Conservation (phyloP, 371 early-diverging fungal species). For the Conidiobolus incongruus region DNA sequence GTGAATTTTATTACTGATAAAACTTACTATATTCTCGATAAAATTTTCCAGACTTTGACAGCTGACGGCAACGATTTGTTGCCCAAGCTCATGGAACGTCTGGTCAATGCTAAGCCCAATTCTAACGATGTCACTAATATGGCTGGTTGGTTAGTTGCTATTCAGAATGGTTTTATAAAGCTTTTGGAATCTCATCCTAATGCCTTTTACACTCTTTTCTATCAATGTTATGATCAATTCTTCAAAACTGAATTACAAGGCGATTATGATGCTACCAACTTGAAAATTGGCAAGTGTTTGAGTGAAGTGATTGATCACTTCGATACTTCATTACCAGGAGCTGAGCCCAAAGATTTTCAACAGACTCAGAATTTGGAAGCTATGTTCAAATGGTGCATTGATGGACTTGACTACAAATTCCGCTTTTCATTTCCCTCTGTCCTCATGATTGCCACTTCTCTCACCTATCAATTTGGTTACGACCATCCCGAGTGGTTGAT, state of each 20-base stretch:
- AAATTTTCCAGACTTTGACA: not conserved
- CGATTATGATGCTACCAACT: constrained; percentile 25
- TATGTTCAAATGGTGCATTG: constrained; percentile 24
- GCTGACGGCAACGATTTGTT: constrained; percentile 4
- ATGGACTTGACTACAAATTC: constrained; percentile 47
- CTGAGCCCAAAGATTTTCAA: constrained; percentile 2
- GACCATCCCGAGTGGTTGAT: constrained; percentile 36
- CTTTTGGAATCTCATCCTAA: constrained; percentile 14
- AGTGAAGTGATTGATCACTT: constrained; percentile 17
- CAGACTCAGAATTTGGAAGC: constrained; percentile 13
- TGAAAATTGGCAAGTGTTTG: constrained; percentile 35
- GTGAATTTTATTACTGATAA: constrained; percentile 58
- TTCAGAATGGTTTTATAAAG: constrained; percentile 34
- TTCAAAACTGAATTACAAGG: constrained; percentile 43
- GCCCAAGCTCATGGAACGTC: not conserved
- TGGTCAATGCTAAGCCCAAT: constrained; percentile 53
- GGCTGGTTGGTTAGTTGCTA: constrained; percentile 69
- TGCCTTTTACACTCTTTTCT: constrained; percentile 11
- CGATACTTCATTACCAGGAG: constrained; percentile 6
- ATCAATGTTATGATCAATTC: constrained; percentile 21
- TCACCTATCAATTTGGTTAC: constrained; percentile 23
- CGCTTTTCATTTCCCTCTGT: constrained; percentile 64
- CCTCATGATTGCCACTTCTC: not conserved
- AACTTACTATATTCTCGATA: constrained; percentile 58
- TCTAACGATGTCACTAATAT: constrained; percentile 53